phyloP scores from a whole-genome alignment of 2,329 filamentous ascomycete genomes.

The Dothistroma septosporum region DNA sequence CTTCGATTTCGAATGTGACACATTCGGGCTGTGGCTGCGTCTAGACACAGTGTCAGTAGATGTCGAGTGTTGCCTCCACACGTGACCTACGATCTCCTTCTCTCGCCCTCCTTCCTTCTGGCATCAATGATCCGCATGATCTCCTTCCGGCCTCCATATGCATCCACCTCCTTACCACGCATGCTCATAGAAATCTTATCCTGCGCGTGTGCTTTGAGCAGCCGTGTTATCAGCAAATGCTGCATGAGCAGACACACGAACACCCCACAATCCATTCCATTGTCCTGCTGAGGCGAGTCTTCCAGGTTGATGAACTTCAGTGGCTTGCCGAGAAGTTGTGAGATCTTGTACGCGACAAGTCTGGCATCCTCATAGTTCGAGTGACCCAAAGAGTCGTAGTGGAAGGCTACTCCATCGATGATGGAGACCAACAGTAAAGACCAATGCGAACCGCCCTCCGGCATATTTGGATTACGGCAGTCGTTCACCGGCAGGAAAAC shows the following conservation, averaged over 20 bases:
- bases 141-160: slow-evolving; percentile 74
- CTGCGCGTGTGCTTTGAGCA: slow-evolving; percentile 72
- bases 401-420: slow-evolving; percentile 87
- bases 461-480: slow-evolving; percentile 65
- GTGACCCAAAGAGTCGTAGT: slow-evolving; percentile 84
- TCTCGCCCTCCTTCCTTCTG: slow-evolving; percentile 80
- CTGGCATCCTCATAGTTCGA: slow-evolving; percentile 72
- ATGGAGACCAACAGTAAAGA: slow-evolving; percentile 84
- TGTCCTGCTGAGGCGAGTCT: slow-evolving; percentile 87
- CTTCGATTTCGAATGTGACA: slow-evolving; percentile 18
- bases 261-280: slow-evolving; percentile 88
- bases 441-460: slow-evolving; percentile 95
- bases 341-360: slow-evolving; percentile 64
- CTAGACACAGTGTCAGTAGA: slow-evolving; percentile 8
- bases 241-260: slow-evolving; percentile 96
- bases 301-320: slow-evolving; percentile 75
- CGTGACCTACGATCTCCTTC: slow-evolving; percentile 68
- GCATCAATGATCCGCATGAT: slow-evolving; percentile 87
- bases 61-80: not conserved
- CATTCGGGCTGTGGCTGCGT: slow-evolving; percentile 23
- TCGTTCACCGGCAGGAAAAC: slow-evolving; percentile 97
- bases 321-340: slow-evolving; percentile 60
- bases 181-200: slow-evolving; percentile 95
- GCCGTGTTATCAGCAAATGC: slow-evolving; percentile 78
- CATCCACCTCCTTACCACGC: slow-evolving; percentile 78